Percentiles rank a stretch among this genome's conserved stretches.
These are phyloP conservation scores for Catenaria anguillulae DNA, from an alignment of 371 early-diverging fungal genomes.

Conservation along the genomic window DNA sequence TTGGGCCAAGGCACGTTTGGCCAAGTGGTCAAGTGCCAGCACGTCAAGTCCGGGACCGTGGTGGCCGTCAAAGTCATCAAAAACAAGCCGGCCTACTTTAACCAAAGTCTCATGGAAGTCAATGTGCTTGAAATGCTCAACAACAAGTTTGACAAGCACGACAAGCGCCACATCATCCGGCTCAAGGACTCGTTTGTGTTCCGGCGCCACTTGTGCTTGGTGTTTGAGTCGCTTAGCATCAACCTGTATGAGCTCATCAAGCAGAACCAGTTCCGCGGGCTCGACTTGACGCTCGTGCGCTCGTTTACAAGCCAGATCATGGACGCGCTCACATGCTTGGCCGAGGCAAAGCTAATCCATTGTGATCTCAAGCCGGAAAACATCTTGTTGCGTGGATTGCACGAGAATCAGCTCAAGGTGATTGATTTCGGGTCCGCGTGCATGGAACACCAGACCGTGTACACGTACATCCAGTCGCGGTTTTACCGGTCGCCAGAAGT, in stretches of 20 bases:
- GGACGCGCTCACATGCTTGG: conserved; percentile 65
- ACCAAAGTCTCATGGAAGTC: conserved; percentile 88
- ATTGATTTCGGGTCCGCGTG: conserved; percentile 97
- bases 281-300: conserved; percentile 67
- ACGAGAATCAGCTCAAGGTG: conserved; percentile 76
- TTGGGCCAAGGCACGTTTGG: conserved; percentile 97
- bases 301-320: conserved; percentile 72
- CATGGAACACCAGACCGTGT: conserved; percentile 61
- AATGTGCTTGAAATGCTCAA: conserved; percentile 68
- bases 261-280: conserved; percentile 73
- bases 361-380: conserved; percentile 98
- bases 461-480: conserved; percentile 91
- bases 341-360: conserved; percentile 77
- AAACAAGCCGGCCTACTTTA: conserved; percentile 75
- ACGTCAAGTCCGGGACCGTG: conserved; percentile 60
- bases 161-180: conserved; percentile 64
- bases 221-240: conserved; percentile 82
- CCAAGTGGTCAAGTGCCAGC: conserved; percentile 89
- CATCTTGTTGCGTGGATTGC: conserved; percentile 68
- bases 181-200: conserved; percentile 74
- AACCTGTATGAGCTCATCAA: conserved; percentile 90
- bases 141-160: conserved; percentile 48
- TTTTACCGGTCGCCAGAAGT: conserved; percentile 97
- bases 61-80: conserved; percentile 96
- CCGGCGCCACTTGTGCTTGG: conserved; percentile 82